Conservation (phyloP, 139 green algal species). For the Pleodorina starrii region DNA sequence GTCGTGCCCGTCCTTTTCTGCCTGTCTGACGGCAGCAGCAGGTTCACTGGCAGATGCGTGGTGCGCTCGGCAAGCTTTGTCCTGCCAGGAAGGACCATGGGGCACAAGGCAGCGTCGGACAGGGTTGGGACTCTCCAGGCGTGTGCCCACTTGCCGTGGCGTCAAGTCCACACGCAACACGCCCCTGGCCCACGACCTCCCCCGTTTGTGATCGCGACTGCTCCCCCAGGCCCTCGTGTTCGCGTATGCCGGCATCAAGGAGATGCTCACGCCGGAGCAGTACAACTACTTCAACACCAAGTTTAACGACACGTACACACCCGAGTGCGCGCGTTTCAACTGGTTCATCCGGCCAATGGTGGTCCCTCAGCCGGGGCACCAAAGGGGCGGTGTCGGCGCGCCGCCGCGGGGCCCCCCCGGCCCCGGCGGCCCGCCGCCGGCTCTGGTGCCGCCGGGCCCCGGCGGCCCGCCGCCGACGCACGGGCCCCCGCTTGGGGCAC, state of each 20-base stretch:
- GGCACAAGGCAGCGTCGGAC: too few species aligned
- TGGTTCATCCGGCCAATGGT: constrained; percentile 44
- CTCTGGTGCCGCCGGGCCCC: neutral
- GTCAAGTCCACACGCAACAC: too few species aligned
- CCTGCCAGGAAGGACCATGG: too few species aligned
- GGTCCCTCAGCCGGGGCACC: too few species aligned
- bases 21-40: too few species aligned
- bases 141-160: too few species aligned
- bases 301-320: constrained; percentile 49
- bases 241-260: constrained; percentile 51
- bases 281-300: constrained; percentile 53
- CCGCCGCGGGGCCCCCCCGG: neutral
- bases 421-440: neutral
- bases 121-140: too few species aligned
- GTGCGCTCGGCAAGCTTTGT: too few species aligned
- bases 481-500: neutral
- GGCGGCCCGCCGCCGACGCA: neutral
- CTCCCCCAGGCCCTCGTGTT: constrained; percentile 47
- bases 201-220: too few species aligned
- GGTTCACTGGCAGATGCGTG: too few species aligned
- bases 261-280: constrained; percentile 52
- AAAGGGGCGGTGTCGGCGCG: neutral
- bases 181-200: too few species aligned
- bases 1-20: too few species aligned
- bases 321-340: constrained; percentile 49